phyloP scores from a whole-genome alignment of 1,139 yeast species.

The Magnusiomyces sp. region DNA sequence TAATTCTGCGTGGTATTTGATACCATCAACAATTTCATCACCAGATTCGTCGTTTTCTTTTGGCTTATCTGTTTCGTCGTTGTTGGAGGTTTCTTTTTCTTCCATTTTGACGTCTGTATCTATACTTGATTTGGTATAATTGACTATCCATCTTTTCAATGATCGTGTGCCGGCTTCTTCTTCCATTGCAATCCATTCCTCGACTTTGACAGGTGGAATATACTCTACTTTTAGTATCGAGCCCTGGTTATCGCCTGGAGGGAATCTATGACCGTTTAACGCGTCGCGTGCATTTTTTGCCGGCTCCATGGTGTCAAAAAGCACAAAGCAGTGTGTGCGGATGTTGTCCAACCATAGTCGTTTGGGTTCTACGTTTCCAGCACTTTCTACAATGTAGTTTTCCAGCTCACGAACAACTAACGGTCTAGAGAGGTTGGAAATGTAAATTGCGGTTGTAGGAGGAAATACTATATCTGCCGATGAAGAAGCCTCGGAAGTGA shows the following conservation, averaged over 20 bases:
- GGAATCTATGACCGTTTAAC: conserved; percentile 4
- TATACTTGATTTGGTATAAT: background rate
- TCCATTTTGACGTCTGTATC: background rate
- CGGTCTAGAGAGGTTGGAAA: conserved; percentile 11
- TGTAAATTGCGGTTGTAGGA: conserved; percentile 6
- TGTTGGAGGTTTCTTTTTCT: background rate
- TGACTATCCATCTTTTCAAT: conserved; percentile 7
- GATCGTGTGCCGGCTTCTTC: conserved; percentile 8
- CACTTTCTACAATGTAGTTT: conserved; percentile 3
- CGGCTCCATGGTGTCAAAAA: conserved; percentile 1
- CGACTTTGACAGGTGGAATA: conserved; percentile 7
- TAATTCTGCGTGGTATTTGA: background rate
- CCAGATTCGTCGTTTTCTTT: no score
- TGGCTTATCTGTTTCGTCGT: no score
- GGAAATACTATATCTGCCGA: background rate
- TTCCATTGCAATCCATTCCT: conserved; percentile 10
- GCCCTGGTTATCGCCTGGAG: conserved; percentile 7
- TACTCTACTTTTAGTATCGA: conserved; percentile 9
- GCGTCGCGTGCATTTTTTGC: conserved; percentile 7
- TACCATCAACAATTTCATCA: no score
- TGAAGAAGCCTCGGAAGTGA: no score
- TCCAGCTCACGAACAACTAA: conserved; percentile 7
- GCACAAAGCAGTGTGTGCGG: conserved; percentile 11
- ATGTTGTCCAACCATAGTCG: conserved; percentile 12
- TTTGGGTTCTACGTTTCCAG: conserved; percentile 4